Evolutionary conservation across 352 stramenopile genomes (phyloP).

Genomic region (Globisporangium nagaii): DNA sequence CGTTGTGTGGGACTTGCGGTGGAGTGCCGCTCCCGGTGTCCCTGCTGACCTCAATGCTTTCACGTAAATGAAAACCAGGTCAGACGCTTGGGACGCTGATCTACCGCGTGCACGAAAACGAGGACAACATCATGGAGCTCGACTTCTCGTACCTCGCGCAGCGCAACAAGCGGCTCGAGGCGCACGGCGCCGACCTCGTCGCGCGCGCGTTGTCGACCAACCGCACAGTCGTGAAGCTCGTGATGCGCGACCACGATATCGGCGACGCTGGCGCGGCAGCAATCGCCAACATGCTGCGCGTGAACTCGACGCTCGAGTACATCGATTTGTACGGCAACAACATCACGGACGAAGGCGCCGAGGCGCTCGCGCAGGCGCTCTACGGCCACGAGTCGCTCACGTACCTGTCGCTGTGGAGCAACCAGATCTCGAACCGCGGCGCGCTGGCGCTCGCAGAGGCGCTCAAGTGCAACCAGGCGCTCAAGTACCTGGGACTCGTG

Average conservation of each 20-base stretch:
- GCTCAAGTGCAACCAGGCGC: conserved; percentile 53
- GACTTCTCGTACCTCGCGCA: conserved; percentile 61
- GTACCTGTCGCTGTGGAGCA: conserved; percentile 50
- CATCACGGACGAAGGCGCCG: conserved; percentile 54
- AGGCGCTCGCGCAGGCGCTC: conserved; percentile 57
- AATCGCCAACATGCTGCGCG: conserved; percentile 66
- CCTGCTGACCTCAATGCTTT: conserved; percentile 8
- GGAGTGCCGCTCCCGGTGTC: too few relatives aligned
- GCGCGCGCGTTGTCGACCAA: conserved; percentile 63
- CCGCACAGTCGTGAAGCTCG: conserved; percentile 48
- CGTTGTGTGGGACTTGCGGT: not conserved
- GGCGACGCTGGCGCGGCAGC: conserved; percentile 53
- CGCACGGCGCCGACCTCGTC: conserved; percentile 49
- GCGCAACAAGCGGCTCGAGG: conserved; percentile 47
- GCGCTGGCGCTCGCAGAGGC: conserved; percentile 43
- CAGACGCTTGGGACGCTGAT: conserved; percentile 53
- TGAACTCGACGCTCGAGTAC: conserved; percentile 61
- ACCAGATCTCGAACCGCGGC: conserved; percentile 55
- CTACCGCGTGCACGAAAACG: conserved; percentile 48
- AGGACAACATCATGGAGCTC: conserved; percentile 57
- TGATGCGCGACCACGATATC: conserved; percentile 67
- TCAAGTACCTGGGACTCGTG: conserved; percentile 56
- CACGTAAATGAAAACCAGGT: conserved; percentile 14
- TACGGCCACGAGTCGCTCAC: conserved; percentile 68
- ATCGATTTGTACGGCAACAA: conserved; percentile 66